Conservation (phyloP, 23 red algal species). For the Gracilaria domingensis region DNA sequence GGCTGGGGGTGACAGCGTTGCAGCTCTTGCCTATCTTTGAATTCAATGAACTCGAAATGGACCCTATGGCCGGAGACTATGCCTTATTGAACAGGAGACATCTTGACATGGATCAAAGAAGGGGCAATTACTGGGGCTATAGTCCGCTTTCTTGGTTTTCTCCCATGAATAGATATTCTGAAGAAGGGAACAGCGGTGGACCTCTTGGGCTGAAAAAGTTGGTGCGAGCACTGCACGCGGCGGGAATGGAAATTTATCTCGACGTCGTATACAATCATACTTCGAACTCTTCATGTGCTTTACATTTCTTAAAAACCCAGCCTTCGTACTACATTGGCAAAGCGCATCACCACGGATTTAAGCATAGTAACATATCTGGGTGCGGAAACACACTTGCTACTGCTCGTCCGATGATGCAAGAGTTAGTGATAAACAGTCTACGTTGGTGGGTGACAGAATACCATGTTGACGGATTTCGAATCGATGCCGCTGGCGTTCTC, state of each 20-base stretch:
- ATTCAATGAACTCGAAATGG: conserved; percentile 60
- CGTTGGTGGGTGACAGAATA: conserved; percentile 90
- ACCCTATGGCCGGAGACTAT: conserved; percentile 25
- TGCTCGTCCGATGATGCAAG: conserved; percentile 65
- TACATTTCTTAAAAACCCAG: conserved; percentile 72
- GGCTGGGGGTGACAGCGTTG: conserved; percentile 67
- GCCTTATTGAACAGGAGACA: conserved; percentile 2
- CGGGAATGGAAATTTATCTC: conserved; percentile 72
- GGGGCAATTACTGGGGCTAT: conserved; percentile 82
- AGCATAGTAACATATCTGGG: conserved; percentile 80
- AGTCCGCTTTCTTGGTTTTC: conserved; percentile 79
- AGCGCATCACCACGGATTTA: conserved; percentile 1
- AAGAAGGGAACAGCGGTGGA: conserved; percentile 16
- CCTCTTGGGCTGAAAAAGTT: conserved; percentile 62
- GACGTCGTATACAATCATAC: conserved; percentile 93
- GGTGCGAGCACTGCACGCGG: conserved; percentile 63
- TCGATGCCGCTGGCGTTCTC: conserved; percentile 78
- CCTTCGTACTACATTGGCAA: conserved; percentile 62
- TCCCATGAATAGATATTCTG: conserved; percentile 72
- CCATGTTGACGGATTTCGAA: conserved; percentile 87
- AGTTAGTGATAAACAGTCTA: conserved; percentile 81
- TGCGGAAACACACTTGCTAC: conserved; percentile 89
- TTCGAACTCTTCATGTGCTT: conserved; percentile 58
- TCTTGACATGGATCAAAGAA: not conserved
- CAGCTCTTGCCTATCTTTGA: conserved; percentile 70